Evolutionary conservation across 1,284 basidiomycete species (phyloP).

Genomic region (Boletus calvinii): DNA sequence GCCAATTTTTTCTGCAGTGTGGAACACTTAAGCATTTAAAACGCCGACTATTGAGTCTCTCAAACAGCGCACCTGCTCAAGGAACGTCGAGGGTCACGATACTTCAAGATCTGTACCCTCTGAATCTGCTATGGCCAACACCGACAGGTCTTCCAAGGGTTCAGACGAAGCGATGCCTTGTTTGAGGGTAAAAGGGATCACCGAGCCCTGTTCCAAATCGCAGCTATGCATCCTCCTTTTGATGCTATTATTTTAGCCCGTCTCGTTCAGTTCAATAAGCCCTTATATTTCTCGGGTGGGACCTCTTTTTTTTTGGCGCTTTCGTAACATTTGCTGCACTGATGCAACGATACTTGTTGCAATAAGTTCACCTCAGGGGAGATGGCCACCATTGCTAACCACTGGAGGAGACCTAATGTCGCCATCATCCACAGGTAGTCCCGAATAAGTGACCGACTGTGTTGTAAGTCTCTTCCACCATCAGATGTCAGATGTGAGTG

Average conservation of each 20-base stretch:
- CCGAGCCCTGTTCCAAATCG: not conserved
- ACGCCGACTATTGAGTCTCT: not conserved
- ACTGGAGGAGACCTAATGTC: too few relatives aligned
- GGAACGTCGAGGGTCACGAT: not conserved
- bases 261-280: not conserved
- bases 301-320: not conserved
- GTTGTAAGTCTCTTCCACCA: too few relatives aligned
- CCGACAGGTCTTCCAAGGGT: not conserved
- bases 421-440: too few relatives aligned
- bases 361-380: too few relatives aligned
- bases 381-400: too few relatives aligned
- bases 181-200: not conserved
- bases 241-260: not conserved
- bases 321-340: too few relatives aligned
- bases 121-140: not conserved
- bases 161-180: not conserved
- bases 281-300: not conserved
- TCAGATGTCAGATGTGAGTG: too few relatives aligned
- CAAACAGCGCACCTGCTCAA: not conserved
- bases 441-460: too few relatives aligned
- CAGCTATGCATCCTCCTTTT: not conserved
- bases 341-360: too few relatives aligned
- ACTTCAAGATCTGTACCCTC: not conserved
- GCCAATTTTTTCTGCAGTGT: not conserved
- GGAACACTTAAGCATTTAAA: not conserved